Percentiles rank a stretch among this genome's conserved stretches.
These are phyloP conservation scores for Monosporascus sp. DNA, from an alignment of 2,329 filamentous ascomycete genomes.

Conservation along the genomic window DNA sequence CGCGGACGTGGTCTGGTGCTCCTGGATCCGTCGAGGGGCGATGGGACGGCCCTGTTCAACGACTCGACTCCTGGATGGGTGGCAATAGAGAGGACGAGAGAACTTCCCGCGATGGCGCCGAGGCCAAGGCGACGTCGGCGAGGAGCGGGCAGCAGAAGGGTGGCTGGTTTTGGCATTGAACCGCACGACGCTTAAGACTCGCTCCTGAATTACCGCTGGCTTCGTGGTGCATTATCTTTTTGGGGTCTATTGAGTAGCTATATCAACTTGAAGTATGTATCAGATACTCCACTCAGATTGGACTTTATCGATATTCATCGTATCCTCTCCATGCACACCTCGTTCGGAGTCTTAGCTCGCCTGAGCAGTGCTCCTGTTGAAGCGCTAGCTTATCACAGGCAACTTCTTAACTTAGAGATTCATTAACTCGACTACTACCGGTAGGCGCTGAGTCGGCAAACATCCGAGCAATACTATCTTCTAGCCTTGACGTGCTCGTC, in stretches of 20 bases:
- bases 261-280: background rate
- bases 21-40: too few relatives aligned
- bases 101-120: background rate
- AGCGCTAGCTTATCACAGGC: too few relatives aligned
- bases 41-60: background rate
- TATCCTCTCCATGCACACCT: too few relatives aligned
- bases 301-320: background rate
- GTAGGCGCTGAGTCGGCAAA: too few relatives aligned
- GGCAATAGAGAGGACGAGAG: background rate
- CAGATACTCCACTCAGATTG: background rate
- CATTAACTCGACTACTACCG: too few relatives aligned
- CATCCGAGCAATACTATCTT: too few relatives aligned
- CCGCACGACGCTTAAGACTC: too few relatives aligned
- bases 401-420: too few relatives aligned
- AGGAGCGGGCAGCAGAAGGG: background rate
- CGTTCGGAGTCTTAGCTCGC: too few relatives aligned
- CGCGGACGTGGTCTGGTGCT: slow-evolving; percentile 10
- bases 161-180: slow-evolving; percentile 17
- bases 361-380: too few relatives aligned
- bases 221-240: background rate
- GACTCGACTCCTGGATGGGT: slow-evolving; percentile 3
- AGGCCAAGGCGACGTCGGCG: background rate
- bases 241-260: slow-evolving; percentile 1
- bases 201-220: too few relatives aligned
- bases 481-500: too few relatives aligned